These are phyloP conservation scores for Apiotrichum siamense DNA, from an alignment of 1,284 basidiomycete species.

Conservation along the genomic window DNA sequence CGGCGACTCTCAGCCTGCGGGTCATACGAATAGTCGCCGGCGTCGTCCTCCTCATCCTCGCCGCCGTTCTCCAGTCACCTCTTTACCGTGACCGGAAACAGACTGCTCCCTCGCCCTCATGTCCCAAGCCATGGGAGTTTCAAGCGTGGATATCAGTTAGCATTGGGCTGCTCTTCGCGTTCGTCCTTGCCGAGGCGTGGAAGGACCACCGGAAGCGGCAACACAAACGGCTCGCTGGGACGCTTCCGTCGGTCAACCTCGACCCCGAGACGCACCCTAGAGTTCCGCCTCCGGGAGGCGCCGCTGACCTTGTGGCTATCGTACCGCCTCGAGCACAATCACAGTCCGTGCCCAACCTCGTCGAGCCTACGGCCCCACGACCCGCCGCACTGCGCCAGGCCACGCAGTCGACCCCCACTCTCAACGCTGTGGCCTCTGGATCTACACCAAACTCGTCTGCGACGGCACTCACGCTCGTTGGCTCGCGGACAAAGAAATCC, in stretches of 20 bases:
- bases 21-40: conserved; percentile 9
- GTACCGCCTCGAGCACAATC: too few relatives aligned
- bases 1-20: background rate
- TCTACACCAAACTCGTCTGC: background rate
- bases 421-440: background rate
- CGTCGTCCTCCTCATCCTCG: conserved; percentile 26
- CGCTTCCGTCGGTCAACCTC: background rate
- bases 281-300: background rate
- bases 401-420: background rate
- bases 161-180: conserved; percentile 11
- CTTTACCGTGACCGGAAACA: conserved; percentile 19
- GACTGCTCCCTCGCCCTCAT: conserved; percentile 13
- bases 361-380: background rate
- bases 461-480: background rate
- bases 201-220: background rate
- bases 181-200: background rate
- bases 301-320: background rate
- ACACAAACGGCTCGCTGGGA: background rate
- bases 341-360: background rate
- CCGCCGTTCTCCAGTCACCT: conserved; percentile 17
- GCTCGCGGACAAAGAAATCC: background rate
- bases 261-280: background rate
- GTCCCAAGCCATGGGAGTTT: conserved; percentile 25
- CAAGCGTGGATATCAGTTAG: conserved; percentile 30
- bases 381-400: too few relatives aligned